A percentile compares a stretch with the other conserved stretches of the same genome.
phyloP scores from a whole-genome alignment of 768 basidiomycete genomes.

The Serendipita sp. region DNA sequence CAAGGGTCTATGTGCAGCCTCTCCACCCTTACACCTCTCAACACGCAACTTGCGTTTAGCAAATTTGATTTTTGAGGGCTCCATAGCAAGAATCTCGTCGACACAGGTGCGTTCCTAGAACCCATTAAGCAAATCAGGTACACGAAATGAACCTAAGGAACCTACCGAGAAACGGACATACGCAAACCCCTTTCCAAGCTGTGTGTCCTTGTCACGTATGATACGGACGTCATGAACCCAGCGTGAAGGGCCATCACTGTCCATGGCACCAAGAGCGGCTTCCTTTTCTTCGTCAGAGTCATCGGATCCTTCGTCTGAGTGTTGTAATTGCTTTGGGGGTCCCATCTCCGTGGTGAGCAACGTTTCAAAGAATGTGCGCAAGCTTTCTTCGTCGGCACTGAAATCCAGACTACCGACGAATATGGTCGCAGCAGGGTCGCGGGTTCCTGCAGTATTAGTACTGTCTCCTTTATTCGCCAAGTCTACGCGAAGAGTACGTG shows the following conservation, averaged over 20 bases:
- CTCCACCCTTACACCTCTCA: slow-evolving; percentile 56
- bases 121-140: not conserved
- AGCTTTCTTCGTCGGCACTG: slow-evolving; percentile 75
- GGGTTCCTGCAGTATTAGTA: slow-evolving; percentile 12
- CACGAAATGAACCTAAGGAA: slow-evolving; percentile 7
- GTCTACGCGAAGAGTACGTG: slow-evolving; percentile 32
- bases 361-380: slow-evolving; percentile 74
- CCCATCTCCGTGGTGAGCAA: slow-evolving; percentile 58
- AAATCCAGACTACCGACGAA: slow-evolving; percentile 94
- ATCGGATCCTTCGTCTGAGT: slow-evolving; percentile 14
- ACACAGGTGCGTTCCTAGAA: slow-evolving; percentile 75
- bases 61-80: slow-evolving; percentile 64
- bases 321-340: slow-evolving; percentile 21
- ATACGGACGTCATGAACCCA: slow-evolving; percentile 83
- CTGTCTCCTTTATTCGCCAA: slow-evolving; percentile 36
- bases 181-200: slow-evolving; percentile 88
- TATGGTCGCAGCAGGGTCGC: slow-evolving; percentile 63
- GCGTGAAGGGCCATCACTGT: slow-evolving; percentile 21
- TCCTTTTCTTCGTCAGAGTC: slow-evolving; percentile 16
- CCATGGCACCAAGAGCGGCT: slow-evolving; percentile 1
- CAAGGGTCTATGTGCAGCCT: slow-evolving; percentile 5
- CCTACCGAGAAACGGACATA: slow-evolving; percentile 78
- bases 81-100: slow-evolving; percentile 78
- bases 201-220: slow-evolving; percentile 77
- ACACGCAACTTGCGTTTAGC: slow-evolving; percentile 85